Evolutionary conservation across 805 yeast genomes (phyloP), one percentile per base, ranked within the genome.

Genomic region (Maudiozyma saulgeensis): DNA sequence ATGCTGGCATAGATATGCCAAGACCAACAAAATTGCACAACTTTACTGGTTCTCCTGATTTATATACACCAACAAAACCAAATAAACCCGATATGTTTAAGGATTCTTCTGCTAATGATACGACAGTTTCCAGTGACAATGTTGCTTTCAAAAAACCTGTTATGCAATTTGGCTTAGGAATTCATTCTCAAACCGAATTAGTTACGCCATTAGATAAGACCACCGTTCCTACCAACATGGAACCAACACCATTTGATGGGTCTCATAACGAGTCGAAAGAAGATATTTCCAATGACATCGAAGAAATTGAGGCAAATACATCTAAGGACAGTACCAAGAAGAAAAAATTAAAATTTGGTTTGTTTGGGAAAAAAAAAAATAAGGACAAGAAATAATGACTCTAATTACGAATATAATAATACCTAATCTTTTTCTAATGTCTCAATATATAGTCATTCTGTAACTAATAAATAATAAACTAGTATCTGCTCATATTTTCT

Each of bases 341-440:
- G 35, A 53, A 61, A 53, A 61, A 39, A 19, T 19, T 39, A 50
- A 60, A 56, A 43, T 62, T 62, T 46, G 61, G 64, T 16, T 50
- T 62, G 13, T 60, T 63, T 43, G 48, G 49, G 7, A 60, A 58
- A 45, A 63, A 61, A 52, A 54, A 56, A 28, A 25, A 41, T 6
- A 39, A 39, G 42, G 23, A 39, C 23, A 39, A 19, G 42, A 19
- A 39, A 23, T 39, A 23, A 39, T 19, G 25, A 39, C 42, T 19
- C 25, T 19, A 39, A 39, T 19, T 39, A 39, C 21, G 8, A 16
- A 37, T 37, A 37, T 37, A 37, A 37, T 37, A 28, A 28, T 11
- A 28, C 6, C 9, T 28, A 28, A 28, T 28, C 32, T 28, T 28
- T 28, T 28, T 28, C 32, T 28, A 28, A 28, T 28, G 32, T 28